Percentiles rank a stretch among this genome's conserved stretches.
phyloP scores from a whole-genome alignment of 2,329 filamentous ascomycete species.

The Cladosporium halotolerans region DNA sequence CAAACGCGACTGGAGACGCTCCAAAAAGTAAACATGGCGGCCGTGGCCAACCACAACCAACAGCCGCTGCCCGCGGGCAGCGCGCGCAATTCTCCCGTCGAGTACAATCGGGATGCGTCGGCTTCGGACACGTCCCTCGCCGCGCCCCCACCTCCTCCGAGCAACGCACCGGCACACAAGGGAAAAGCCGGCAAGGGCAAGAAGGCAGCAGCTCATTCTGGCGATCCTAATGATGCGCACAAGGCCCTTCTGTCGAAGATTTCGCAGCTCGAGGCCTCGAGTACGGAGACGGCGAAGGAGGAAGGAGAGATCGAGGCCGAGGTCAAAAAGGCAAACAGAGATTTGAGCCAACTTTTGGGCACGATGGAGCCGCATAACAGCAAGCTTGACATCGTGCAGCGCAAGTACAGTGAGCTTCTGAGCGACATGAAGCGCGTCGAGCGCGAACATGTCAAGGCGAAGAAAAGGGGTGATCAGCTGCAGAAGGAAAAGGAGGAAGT shows the following conservation, averaged over 20 bases:
- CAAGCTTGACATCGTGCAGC: conserved; percentile 84
- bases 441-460: conserved; percentile 89
- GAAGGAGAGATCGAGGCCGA: conserved; percentile 94
- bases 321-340: conserved; percentile 88
- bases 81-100: conserved; percentile 25
- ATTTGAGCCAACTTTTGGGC: conserved; percentile 75
- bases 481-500: conserved; percentile 95
- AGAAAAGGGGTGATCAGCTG: conserved; percentile 86
- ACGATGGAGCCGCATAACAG: conserved; percentile 88
- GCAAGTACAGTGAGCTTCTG: conserved; percentile 83
- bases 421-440: conserved; percentile 94
- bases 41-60: conserved; percentile 26
- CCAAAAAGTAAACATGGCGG: conserved; percentile 26
- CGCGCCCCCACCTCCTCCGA: conserved; percentile 33
- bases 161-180: conserved; percentile 54
- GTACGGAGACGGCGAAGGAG: conserved; percentile 88
- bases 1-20: conserved; percentile 3
- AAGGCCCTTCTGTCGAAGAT: conserved; percentile 91
- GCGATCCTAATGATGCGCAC: conserved; percentile 81
- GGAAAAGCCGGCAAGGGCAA: conserved; percentile 72
- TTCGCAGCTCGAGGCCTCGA: conserved; percentile 89
- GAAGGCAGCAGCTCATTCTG: conserved; percentile 52
- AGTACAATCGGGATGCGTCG: conserved; percentile 26
- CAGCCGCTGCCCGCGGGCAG: conserved; percentile 22
- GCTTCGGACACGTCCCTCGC: conserved; percentile 26